phyloP scores from a whole-genome alignment of 1,284 basidiomycete genomes.

The Cryptococcus amylolentus region DNA sequence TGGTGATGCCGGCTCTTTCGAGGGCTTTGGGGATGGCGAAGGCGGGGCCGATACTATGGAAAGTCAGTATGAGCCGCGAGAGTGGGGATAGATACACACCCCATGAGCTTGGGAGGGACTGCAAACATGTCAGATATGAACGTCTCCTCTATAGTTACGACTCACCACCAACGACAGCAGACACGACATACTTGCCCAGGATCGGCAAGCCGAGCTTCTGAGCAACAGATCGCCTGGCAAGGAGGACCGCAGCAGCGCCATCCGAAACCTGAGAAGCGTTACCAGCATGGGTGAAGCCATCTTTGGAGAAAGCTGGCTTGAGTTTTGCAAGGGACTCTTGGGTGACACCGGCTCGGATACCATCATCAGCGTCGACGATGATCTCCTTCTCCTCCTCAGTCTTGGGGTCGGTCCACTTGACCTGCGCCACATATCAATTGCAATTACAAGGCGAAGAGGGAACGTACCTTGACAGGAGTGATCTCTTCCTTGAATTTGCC shows the following conservation, averaged over 20 bases:
- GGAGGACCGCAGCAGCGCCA: slow-evolving; percentile 90
- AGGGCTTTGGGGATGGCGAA: slow-evolving; percentile 85
- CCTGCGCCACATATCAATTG: slow-evolving; percentile 39
- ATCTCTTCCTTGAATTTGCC: slow-evolving; percentile 93
- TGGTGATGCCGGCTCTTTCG: slow-evolving; percentile 65
- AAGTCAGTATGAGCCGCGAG: slow-evolving; percentile 5
- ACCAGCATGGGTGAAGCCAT: slow-evolving; percentile 84
- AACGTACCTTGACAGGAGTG: slow-evolving; percentile 66
- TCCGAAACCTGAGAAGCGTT: slow-evolving; percentile 97
- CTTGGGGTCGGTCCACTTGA: slow-evolving; percentile 75
- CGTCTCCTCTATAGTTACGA: background rate
- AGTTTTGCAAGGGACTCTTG: slow-evolving; percentile 80
- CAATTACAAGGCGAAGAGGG: slow-evolving; percentile 14
- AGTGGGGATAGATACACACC: slow-evolving; percentile 43
- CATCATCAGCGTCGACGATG: slow-evolving; percentile 83
- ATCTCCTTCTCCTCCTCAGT: slow-evolving; percentile 74
- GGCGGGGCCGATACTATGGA: slow-evolving; percentile 69
- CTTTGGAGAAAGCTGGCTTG: slow-evolving; percentile 86
- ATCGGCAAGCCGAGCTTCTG: slow-evolving; percentile 86
- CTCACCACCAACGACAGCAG: slow-evolving; percentile 66
- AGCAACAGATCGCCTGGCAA: slow-evolving; percentile 80
- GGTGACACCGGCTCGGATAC: slow-evolving; percentile 87
- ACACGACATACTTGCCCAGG: slow-evolving; percentile 83
- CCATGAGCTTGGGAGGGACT: slow-evolving; percentile 82
- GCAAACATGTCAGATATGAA: background rate